A percentile compares a stretch with the other conserved stretches of the same genome.
Conservation (phyloP, 2,329 filamentous ascomycete species). For the Corynespora cassiicola region DNA sequence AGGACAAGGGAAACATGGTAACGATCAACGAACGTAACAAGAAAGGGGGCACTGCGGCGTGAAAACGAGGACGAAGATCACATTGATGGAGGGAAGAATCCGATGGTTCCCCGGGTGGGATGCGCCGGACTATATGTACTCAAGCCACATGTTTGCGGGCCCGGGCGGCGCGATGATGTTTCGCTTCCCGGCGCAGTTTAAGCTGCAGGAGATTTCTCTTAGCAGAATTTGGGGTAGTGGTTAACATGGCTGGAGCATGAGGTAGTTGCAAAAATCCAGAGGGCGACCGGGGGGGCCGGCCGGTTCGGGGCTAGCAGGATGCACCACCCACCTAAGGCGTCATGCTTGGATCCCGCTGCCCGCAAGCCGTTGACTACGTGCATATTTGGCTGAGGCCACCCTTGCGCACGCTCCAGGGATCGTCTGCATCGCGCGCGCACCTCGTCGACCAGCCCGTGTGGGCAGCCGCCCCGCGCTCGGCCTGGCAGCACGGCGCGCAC, state of each 20-base stretch:
- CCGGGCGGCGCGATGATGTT: conserved; percentile 46
- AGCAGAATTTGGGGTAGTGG: conserved; percentile 50
- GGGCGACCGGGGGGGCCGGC: conserved; percentile 33
- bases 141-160: conserved; percentile 48
- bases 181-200: conserved; percentile 48
- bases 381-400: conserved; percentile 43
- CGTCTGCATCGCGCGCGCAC: conserved; percentile 32
- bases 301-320: conserved; percentile 37
- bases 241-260: conserved; percentile 49
- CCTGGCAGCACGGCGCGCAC: conserved; percentile 19
- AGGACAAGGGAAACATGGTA: conserved; percentile 47
- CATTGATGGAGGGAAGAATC: conserved; percentile 47
- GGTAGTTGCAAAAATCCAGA: conserved; percentile 46
- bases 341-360: conserved; percentile 48
- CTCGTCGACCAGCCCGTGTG: conserved; percentile 18
- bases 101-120: conserved; percentile 46
- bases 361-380: conserved; percentile 48
- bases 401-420: conserved; percentile 42
- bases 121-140: conserved; percentile 48
- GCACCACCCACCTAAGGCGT: conserved; percentile 42
- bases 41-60: conserved; percentile 41
- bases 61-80: conserved; percentile 47
- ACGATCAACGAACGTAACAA: conserved; percentile 46
- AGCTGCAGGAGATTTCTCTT: conserved; percentile 47
- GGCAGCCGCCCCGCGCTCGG: conserved; percentile 36